phyloP scores from a whole-genome alignment of 495 filamentous ascomycete genomes.

The Xylaria castorea region DNA sequence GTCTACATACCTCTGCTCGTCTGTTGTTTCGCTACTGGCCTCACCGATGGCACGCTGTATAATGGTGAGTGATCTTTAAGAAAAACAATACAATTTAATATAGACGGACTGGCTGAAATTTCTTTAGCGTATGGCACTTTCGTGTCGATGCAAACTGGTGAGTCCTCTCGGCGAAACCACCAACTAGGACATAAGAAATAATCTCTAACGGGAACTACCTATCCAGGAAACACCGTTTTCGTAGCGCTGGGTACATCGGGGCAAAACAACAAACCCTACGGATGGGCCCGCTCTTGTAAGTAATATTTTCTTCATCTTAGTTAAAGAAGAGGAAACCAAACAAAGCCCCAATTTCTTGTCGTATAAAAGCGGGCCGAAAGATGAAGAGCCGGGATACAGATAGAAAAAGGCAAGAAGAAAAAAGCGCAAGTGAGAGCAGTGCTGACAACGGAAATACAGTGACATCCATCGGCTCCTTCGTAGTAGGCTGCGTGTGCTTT shows the following conservation, averaged over 20 bases:
- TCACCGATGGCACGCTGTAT: constrained; percentile 61
- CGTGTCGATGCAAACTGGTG: constrained; percentile 64
- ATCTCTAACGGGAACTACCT: constrained; percentile 1
- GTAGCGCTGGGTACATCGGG: constrained; percentile 38
- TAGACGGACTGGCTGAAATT: constrained; percentile 24
- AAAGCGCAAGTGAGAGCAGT: background rate
- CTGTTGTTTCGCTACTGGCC: constrained; percentile 58
- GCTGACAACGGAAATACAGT: constrained; percentile 10
- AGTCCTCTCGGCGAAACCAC: constrained; percentile 1
- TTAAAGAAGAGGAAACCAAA: background rate
- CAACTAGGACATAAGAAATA: background rate
- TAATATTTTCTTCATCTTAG: background rate
- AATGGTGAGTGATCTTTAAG: constrained; percentile 43
- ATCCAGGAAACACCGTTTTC: constrained; percentile 39
- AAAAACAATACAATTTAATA: no score
- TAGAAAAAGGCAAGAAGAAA: background rate
- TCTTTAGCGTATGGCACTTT: constrained; percentile 59
- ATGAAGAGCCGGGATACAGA: background rate
- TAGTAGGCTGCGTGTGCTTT: constrained; percentile 36
- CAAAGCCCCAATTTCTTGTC: background rate
- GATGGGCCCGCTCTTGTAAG: constrained; percentile 41
- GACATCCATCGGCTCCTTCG: constrained; percentile 39
- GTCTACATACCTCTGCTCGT: constrained; percentile 53
- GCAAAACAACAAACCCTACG: constrained; percentile 37
- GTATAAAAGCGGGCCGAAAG: background rate